Conservation (phyloP, 1,284 basidiomycete genomes). For the Apiotrichum sp. region DNA sequence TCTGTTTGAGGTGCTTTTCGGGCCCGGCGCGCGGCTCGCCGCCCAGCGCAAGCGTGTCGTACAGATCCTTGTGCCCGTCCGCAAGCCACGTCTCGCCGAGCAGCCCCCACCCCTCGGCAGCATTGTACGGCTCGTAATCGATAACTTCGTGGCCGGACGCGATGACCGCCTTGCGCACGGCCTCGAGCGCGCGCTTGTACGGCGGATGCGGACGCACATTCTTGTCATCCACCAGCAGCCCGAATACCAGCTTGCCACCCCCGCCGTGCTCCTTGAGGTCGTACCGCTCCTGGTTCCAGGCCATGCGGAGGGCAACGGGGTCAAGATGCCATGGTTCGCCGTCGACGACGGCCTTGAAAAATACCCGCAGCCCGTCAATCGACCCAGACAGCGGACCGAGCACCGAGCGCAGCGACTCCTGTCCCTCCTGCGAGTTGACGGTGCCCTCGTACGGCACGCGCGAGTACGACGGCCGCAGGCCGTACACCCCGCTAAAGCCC, state of each 20-base stretch:
- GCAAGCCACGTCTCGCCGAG: slow-evolving; percentile 1
- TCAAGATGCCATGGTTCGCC: slow-evolving; percentile 57
- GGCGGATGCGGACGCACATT: slow-evolving; percentile 64
- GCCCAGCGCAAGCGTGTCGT: slow-evolving; percentile 16
- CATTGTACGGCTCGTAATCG: slow-evolving; percentile 32
- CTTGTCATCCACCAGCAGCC: slow-evolving; percentile 54
- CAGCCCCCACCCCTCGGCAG: slow-evolving; percentile 1
- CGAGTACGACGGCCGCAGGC: slow-evolving; percentile 10
- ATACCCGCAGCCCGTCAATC: slow-evolving; percentile 55
- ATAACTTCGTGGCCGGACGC: slow-evolving; percentile 59
- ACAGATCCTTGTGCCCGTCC: slow-evolving; percentile 4
- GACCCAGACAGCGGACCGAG: slow-evolving; percentile 61
- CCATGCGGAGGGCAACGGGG: slow-evolving; percentile 55
- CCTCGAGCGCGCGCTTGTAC: slow-evolving; percentile 57
- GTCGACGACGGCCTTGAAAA: slow-evolving; percentile 45
- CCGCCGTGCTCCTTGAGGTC: slow-evolving; percentile 41
- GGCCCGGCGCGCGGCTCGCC: slow-evolving; percentile 32
- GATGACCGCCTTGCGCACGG: slow-evolving; percentile 55
- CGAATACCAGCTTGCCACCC: slow-evolving; percentile 53
- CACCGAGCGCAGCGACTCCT: slow-evolving; percentile 57
- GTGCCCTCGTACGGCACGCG: slow-evolving; percentile 12
- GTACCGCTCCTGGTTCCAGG: slow-evolving; percentile 54
- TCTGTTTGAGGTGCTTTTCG: slow-evolving; percentile 5
- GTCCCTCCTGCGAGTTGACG: slow-evolving; percentile 56
- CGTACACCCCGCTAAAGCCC: slow-evolving; percentile 11